Evolutionary conservation across 2,329 filamentous ascomycete species (phyloP), one percentile per base, ranked within the genome.

Genomic region (Aspergillus pseudoterreus): DNA sequence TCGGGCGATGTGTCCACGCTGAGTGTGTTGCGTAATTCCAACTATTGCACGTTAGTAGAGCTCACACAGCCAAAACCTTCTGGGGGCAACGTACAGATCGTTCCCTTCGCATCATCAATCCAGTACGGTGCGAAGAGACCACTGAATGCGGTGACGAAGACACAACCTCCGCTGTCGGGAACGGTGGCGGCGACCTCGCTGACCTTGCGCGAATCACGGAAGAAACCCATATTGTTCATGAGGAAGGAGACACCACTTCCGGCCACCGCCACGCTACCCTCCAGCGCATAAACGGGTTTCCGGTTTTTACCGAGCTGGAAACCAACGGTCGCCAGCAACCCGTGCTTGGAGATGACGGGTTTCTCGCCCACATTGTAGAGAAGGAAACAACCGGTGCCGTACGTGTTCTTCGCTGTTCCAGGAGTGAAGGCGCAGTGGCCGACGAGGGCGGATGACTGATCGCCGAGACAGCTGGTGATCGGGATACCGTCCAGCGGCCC

Each of bases 121-220:
- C 91, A 96, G 71, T 96, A 95, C 0, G 91, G 91, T 1, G 91
- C 91, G 67, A 95, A 95, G 2, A 96, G 80, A 49, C 91, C 91
- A 69, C 87, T 91, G 68, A 96, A 96, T 1, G 91, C 91, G 2
- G 91, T 95, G 54, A 96, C 91, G 63, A 96, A 85, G 15, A 92
- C 83, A 49, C 91, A 86, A 6, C 91, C 91, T 50, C 90, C 91
- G 55, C 87, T 95, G 69, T 95, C 87, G 36, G 79, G 71, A 6
- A 88, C 85, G 1, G 78, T 82, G 41, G 78, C 78, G 6, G 85
- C 85, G 42, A 87, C 72, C 53, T 85, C 82, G 59, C 78, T 82
- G 67, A 88, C 82, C 66, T 86, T 82, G 57, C 80, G 75, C 3
- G 82, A 81, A 56, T 81, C 77, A 42, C 79, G 78, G 60, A 84